phyloP scores from a whole-genome alignment of 1,284 basidiomycete genomes.

The Ceratobasidium sp. region DNA sequence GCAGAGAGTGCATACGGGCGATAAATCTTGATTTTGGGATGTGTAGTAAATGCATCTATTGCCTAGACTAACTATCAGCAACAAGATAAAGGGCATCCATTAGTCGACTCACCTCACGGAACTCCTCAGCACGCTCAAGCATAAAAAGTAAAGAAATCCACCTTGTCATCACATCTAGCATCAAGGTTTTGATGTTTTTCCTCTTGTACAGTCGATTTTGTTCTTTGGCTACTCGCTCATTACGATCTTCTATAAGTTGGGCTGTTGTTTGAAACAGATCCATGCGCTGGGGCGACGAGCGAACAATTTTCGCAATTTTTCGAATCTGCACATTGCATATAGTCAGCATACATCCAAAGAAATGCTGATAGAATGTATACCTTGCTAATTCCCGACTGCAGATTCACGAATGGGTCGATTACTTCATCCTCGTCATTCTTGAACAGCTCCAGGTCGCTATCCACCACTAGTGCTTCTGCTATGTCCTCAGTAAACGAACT shows the following conservation, averaged over 20 bases:
- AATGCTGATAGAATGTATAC: not conserved
- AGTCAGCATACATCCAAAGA: no score
- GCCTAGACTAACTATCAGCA: no score
- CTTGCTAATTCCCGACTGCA: not conserved
- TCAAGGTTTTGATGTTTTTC: conserved; percentile 8
- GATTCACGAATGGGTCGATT: not conserved
- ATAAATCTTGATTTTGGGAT: not conserved
- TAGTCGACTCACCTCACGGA: not conserved
- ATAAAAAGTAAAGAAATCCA: conserved; percentile 2
- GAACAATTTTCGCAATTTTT: not conserved
- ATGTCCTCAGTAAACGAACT: not conserved
- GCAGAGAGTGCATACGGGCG: not conserved
- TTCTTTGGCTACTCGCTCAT: not conserved
- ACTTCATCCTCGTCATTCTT: not conserved
- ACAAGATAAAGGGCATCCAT: no score
- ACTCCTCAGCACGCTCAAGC: conserved; percentile 1
- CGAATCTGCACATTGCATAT: not conserved
- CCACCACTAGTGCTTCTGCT: not conserved
- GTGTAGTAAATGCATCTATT: not conserved
- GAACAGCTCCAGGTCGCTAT: not conserved
- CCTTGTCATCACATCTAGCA: not conserved
- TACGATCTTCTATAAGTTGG: not conserved
- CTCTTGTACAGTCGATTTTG: not conserved
- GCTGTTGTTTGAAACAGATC: not conserved
- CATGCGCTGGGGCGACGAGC: conserved; percentile 7